Evolutionary conservation across 805 yeast genomes (phyloP), one percentile per base, ranked within the genome.

Genomic region (Lachancea quebecensis): DNA sequence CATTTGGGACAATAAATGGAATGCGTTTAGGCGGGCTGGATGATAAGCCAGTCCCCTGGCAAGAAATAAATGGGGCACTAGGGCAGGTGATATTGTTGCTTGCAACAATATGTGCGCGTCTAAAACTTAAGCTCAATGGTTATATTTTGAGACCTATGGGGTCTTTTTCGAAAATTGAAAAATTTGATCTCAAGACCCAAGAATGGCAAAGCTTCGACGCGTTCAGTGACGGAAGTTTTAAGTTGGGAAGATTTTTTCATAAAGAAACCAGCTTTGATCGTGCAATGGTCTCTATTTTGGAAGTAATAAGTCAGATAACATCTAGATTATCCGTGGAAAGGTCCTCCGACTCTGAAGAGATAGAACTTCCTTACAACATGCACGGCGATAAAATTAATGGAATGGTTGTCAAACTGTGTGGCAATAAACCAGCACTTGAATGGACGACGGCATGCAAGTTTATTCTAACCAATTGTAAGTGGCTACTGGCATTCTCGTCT

Each of bases 401-500:
- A 1, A 75, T 79, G 45, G 78, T 85, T 41, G 82, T 91, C n/a
- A 70, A 81, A 39, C 73, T 87, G 1, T 77, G 85, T 1, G 75
- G 85, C 2, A 70, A 73, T 47, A 66, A 73, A 3, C 76, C 82
- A 0, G 82, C 82, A 59, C 78, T 79, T 38, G 87, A 84, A 50
- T 90, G 98, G 98, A 87, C 96, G 0, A 77, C 82, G 21, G 91
- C 95, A 1, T 89, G 96, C 65, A 83, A 85, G 55, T 85, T 80
- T 57, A 68, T 91, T 10, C 66, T 90, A 39, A 85, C 93, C 0
- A 79, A 91, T 56, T 72, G 79, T 28, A 88, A 87, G 58, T 91
- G 96, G 95, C 73, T 91, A 7, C 66, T 90, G 45, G 82, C 90
- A 3, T 88, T 81, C 58, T 78, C 87, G 14, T 88, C 95, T 1